Base-by-base conservation (phyloP, 495 filamentous ascomycete genomes). In the Barbatosphaeria neglecta region DNA sequence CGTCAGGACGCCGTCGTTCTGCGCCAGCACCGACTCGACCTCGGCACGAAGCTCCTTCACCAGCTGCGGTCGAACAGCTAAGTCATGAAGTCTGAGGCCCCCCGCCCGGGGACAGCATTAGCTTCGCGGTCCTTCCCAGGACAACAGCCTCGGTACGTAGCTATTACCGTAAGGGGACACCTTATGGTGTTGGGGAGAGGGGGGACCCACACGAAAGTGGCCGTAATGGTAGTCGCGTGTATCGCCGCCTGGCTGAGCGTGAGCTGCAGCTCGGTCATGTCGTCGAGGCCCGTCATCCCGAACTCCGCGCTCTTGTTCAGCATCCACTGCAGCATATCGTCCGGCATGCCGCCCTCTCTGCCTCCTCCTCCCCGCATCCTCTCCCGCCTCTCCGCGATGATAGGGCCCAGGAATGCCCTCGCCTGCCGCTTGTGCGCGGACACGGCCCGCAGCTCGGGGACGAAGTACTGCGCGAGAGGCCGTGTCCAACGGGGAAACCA, bases 261-360 rank as follows among this genome's bases (percentile, higher is more conserved):
- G 15, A 64, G 49, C 40, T 60, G 56, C 33, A 41, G 44, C 37
- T 55, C 50, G 18, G 60, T 54, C 9, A 60, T 40, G 1, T 51
- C 48, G 16, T 13, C 24, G 22, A 52, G 45, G 33, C 50, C 46
- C 6, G 11, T 49, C 6, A 50, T n/a, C 7, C 48, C 43, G 25
- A 45, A 8, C 43, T 50, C 49, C 20, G 44, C 51, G 16, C 41
- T 47, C 50, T 54, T 50, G 38, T 54, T 47, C 31, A 59, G 41
- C 53, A 59, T 53, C 60, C 60, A 63, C 43, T 61, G 55, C 9
- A 63, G 48, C 15, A 51, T 46, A 35, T 57, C 53, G 24, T 56
- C 50, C 1, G 52, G 50, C 38, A 53, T 25, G 24, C 24, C 24
- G 24, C 9, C 15, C 9, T 52, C 48, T 10, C 51, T 25, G 8